These are phyloP conservation scores for Ceratorhiza oryzae-sativae DNA, from an alignment of 1,284 basidiomycete species.

Conservation along the genomic window DNA sequence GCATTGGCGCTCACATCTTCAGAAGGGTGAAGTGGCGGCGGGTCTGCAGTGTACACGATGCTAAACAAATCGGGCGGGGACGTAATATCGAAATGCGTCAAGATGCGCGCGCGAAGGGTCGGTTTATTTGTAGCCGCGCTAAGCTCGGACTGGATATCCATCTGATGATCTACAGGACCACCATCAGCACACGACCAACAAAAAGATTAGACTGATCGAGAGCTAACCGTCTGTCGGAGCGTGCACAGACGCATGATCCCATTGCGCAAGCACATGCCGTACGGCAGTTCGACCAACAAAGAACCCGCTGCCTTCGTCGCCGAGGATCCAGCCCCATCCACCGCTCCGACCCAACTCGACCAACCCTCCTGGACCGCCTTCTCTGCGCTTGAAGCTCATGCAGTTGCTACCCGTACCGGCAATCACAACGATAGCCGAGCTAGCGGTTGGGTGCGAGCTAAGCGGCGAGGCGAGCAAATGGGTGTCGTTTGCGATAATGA, in stretches of 20 bases:
- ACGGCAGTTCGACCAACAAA: constrained; percentile 75
- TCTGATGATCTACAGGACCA: background rate
- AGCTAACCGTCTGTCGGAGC: background rate
- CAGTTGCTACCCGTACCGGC: constrained; percentile 76
- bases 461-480: constrained; percentile 77
- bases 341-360: constrained; percentile 68
- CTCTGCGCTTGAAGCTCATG: constrained; percentile 60
- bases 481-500: constrained; percentile 76
- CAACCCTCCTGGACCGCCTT: constrained; percentile 49
- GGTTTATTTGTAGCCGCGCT: constrained; percentile 45
- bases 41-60: constrained; percentile 52
- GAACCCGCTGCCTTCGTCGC: constrained; percentile 80
- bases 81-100: constrained; percentile 44
- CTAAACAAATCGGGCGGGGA: constrained; percentile 63
- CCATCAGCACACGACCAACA: background rate
- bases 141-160: constrained; percentile 38
- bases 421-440: constrained; percentile 68
- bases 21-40: constrained; percentile 2
- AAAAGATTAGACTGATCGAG: background rate
- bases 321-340: constrained; percentile 84
- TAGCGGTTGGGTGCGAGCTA: constrained; percentile 60
- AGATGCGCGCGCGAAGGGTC: constrained; percentile 51
- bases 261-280: constrained; percentile 64
- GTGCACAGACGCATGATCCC: constrained; percentile 60
- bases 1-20: constrained; percentile 50